Evolutionary conservation across 257 asterid genomes (phyloP), one percentile per base, ranked within the genome.

Genomic region (Ilex aquifolium): DNA sequence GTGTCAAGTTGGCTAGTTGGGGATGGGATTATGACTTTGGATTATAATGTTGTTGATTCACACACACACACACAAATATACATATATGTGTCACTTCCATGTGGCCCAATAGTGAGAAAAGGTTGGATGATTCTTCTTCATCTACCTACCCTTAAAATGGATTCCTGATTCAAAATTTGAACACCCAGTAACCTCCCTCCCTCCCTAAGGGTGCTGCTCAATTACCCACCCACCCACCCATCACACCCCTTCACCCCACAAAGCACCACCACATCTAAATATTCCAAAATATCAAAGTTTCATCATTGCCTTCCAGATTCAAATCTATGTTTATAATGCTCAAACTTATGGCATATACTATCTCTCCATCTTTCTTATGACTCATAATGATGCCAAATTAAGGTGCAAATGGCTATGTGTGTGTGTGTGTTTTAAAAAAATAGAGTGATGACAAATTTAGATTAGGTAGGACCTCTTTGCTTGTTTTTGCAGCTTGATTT

Each of bases 131-230:
- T 21, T 21, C 27, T 61, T 60, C 36, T 40, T 36, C 61, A 15
- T 32, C 42, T 36, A 86, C 82, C 85, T 59, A 68, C 72, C 75
- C 74, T 65, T 55, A 68, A 53, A 64, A 61, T 61, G 58, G 59
- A 60, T 50, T 29, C 44, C 70, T 66, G 64, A 63, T 87, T 86
- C 88, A 84, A 88, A 88, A 4, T 86, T 88, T 86, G 88, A 82
- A 88, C 80, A 62, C 59, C 48, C 54, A 0, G 56, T 31, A 72
- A 59, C 57, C 69, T 44, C 73, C 70, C 67, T 31, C 31, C 31
- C 17, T n/a, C 60, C 15, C 61, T 66, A 31, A 32, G 17, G 29
- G 31, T 44, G 56, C 31, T 62, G 57, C 66, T 49, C 58, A 48
- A 31, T 62, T 62, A 8, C 66, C 57, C 48, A 15, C 48, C 66